phyloP scores from a whole-genome alignment of 495 filamentous ascomycete genomes.

The Xylaria castorea region DNA sequence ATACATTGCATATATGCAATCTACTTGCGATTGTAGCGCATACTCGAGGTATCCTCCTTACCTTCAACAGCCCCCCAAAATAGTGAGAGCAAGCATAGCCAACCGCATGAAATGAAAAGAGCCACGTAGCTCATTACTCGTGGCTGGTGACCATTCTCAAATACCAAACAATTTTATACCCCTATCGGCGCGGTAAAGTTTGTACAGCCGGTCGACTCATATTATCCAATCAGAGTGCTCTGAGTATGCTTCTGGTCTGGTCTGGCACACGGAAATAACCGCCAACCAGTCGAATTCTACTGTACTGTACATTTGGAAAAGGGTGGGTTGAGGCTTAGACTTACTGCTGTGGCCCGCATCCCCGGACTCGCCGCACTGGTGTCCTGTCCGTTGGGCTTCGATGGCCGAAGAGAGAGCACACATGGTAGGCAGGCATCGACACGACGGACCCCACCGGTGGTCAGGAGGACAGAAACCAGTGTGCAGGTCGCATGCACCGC shows the following conservation, averaged over 20 bases:
- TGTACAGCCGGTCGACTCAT: neutral
- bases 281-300: constrained; percentile 1
- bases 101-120: neutral
- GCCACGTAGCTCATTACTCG: constrained; percentile 9
- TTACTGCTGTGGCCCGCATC: neutral
- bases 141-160: neutral
- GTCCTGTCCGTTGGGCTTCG: neutral
- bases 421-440: neutral
- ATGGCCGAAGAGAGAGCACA: neutral
- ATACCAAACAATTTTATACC: neutral
- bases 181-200: neutral
- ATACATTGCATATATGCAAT: neutral
- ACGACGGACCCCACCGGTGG: constrained; percentile 1
- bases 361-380: constrained; percentile 15
- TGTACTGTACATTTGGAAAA: too few relatives aligned
- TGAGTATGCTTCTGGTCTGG: neutral
- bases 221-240: neutral
- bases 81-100: neutral
- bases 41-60: neutral
- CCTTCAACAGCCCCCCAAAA: neutral
- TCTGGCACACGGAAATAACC: neutral
- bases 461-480: constrained; percentile 8
- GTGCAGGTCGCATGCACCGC: constrained; percentile 4
- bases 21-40: neutral
- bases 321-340: constrained; percentile 21